Percentiles rank a stretch among this genome's conserved stretches.
These are phyloP conservation scores for Rhododendron simsii DNA, from an alignment of 148 eudicot genomes.

Conservation along the genomic window DNA sequence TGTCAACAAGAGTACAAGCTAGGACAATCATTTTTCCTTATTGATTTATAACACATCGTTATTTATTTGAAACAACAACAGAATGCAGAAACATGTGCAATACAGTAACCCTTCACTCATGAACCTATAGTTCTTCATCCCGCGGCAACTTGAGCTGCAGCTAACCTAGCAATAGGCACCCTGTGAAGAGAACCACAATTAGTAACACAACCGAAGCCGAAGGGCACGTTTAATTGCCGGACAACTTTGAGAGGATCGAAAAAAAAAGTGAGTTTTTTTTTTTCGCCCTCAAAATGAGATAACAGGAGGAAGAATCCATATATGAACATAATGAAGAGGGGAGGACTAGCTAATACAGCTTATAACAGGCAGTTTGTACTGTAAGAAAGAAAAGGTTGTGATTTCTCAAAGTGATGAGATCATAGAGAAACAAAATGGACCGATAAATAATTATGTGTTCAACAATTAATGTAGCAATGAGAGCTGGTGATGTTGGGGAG, in stretches of 20 bases:
- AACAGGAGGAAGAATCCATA: too few species aligned
- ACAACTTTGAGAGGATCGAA: background rate
- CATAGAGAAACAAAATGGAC: too few species aligned
- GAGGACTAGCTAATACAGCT: too few species aligned
- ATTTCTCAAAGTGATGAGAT: too few species aligned
- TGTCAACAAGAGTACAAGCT: background rate
- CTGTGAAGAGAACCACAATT: conserved; percentile 18
- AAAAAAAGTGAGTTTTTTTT: background rate
- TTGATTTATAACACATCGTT: background rate
- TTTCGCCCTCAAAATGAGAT: too few species aligned
- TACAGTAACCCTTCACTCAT: background rate
- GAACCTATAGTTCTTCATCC: conserved; percentile 2
- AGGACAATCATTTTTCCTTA: background rate
- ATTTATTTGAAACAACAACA: background rate
- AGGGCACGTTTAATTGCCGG: background rate
- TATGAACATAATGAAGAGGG: too few species aligned
- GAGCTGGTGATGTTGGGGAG: too few species aligned
- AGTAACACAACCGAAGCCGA: background rate
- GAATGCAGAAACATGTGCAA: background rate
- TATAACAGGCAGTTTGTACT: too few species aligned
- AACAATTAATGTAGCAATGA: too few species aligned
- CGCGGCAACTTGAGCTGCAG: conserved; percentile 57
- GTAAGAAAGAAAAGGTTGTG: too few species aligned
- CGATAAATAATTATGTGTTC: too few species aligned
- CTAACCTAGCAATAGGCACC: conserved; percentile 63